Conservation (phyloP, 495 filamentous ascomycete genomes). For the Podospora australis region DNA sequence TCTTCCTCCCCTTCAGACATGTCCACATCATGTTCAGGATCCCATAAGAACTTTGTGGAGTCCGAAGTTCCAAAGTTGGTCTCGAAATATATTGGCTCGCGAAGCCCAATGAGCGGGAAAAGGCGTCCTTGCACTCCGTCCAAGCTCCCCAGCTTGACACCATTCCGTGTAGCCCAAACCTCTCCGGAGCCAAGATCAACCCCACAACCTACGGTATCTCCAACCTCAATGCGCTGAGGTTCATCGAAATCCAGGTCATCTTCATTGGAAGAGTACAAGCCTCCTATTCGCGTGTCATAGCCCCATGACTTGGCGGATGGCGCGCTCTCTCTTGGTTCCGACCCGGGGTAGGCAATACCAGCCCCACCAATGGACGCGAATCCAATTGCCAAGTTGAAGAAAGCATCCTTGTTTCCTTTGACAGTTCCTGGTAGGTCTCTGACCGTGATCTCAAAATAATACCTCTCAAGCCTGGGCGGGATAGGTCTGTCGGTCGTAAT, state of each 20-base stretch:
- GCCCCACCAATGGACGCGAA: constrained; percentile 20
- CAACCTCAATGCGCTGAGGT: constrained; percentile 1
- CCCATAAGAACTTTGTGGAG: background rate
- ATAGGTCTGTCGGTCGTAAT: constrained; percentile 19
- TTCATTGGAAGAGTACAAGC: constrained; percentile 2
- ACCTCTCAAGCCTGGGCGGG: constrained; percentile 18
- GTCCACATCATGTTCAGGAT: too few relatives aligned
- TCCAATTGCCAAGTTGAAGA: constrained; percentile 13
- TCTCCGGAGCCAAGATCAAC: constrained; percentile 14
- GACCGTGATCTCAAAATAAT: constrained; percentile 21
- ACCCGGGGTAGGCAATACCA: constrained; percentile 18
- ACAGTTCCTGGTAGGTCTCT: background rate
- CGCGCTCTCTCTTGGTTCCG: background rate
- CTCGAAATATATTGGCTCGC: constrained; percentile 7
- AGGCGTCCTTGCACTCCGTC: constrained; percentile 2
- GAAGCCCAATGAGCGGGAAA: constrained; percentile 18
- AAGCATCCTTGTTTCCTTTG: background rate
- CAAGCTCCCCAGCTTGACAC: constrained; percentile 4
- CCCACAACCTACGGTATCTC: constrained; percentile 20
- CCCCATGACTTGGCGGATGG: constrained; percentile 13
- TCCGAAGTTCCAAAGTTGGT: constrained; percentile 19
- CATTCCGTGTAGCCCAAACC: constrained; percentile 26
- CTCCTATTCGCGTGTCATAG: constrained; percentile 16
- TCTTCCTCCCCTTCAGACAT: background rate
- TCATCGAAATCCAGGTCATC: background rate